A percentile compares a stretch with the other conserved stretches of the same genome.
These are phyloP conservation scores for Quillaja saponaria DNA, from an alignment of 306 rosid genomes.

Conservation along the genomic window DNA sequence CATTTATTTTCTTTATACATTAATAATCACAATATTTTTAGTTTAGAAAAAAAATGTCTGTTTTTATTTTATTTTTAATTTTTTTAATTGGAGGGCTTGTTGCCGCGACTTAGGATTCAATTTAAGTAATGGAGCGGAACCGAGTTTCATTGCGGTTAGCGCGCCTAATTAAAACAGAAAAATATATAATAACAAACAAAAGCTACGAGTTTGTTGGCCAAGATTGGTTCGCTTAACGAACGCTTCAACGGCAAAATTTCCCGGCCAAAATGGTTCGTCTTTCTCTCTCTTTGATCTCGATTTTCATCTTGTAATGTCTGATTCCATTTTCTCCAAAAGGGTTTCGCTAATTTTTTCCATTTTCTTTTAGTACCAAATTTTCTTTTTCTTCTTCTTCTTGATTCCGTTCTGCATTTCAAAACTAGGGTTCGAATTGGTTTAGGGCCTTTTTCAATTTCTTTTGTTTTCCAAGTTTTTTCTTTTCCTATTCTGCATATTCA, in stretches of 20 bases:
- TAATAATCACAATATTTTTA: too few species aligned
- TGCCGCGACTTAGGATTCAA: too few species aligned
- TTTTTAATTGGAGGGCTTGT: too few species aligned
- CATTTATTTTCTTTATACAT: too few species aligned
- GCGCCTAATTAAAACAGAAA: constrained; percentile 7
- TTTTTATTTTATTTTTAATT: too few species aligned
- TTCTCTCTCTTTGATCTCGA: constrained; percentile 44
- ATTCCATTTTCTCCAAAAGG: constrained; percentile 49
- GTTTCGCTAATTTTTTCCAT: constrained; percentile 36
- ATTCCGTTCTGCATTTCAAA: constrained; percentile 27
- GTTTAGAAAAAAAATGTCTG: too few species aligned
- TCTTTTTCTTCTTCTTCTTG: background rate
- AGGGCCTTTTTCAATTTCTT: constrained; percentile 26
- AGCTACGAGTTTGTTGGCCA: constrained; percentile 48
- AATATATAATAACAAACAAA: constrained; percentile 6
- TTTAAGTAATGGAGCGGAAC: background rate
- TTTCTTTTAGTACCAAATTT: background rate
- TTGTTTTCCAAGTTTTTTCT: constrained; percentile 14
- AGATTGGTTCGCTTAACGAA: constrained; percentile 70
- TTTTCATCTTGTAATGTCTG: constrained; percentile 30
- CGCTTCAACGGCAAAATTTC: constrained; percentile 93
- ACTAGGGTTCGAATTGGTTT: constrained; percentile 48
- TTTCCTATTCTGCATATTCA: background rate
- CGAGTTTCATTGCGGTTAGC: constrained; percentile 23
- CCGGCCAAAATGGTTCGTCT: constrained; percentile 46